These are phyloP conservation scores for Pichia sp. DNA, from an alignment of 1,139 yeast genomes.

Conservation along the genomic window DNA sequence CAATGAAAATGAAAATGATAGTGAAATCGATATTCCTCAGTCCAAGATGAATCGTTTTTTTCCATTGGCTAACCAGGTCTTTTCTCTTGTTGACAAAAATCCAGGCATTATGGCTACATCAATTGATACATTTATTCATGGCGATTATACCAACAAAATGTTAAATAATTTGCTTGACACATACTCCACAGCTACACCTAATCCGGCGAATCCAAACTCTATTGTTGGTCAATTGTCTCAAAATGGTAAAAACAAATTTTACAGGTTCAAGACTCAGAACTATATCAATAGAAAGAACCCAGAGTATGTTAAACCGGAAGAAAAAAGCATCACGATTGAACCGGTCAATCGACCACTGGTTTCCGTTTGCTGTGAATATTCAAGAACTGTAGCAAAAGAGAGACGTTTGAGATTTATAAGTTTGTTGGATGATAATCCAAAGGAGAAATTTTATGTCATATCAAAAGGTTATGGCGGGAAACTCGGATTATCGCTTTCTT, in stretches of 20 bases:
- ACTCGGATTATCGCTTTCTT: not conserved
- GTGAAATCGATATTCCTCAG: slow-evolving; percentile 28
- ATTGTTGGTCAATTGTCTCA: slow-evolving; percentile 61
- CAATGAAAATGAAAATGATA: slow-evolving; percentile 12
- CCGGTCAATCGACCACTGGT: slow-evolving; percentile 5
- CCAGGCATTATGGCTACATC: slow-evolving; percentile 54
- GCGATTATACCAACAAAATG: slow-evolving; percentile 23
- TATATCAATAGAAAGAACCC: slow-evolving; percentile 20
- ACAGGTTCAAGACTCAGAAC: slow-evolving; percentile 45
- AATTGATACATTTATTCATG: slow-evolving; percentile 41
- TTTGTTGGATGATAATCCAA: not conserved
- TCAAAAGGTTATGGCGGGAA: slow-evolving; percentile 4
- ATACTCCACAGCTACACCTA: slow-evolving; percentile 4
- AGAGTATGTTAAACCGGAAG: not conserved
- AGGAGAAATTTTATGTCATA: slow-evolving; percentile 1
- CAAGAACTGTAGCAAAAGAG: not conserved
- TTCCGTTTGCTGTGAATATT: slow-evolving; percentile 1
- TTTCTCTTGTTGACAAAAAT: slow-evolving; percentile 32
- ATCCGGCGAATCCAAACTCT: slow-evolving; percentile 5
- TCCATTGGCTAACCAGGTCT: slow-evolving; percentile 59
- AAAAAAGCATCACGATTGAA: slow-evolving; percentile 13
- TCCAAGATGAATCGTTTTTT: slow-evolving; percentile 33
- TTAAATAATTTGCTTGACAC: slow-evolving; percentile 9
- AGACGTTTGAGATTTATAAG: slow-evolving; percentile 2
- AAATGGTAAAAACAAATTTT: slow-evolving; percentile 66